Conservation (phyloP, 352 stramenopile genomes). For the Sclerospora graminicola region DNA sequence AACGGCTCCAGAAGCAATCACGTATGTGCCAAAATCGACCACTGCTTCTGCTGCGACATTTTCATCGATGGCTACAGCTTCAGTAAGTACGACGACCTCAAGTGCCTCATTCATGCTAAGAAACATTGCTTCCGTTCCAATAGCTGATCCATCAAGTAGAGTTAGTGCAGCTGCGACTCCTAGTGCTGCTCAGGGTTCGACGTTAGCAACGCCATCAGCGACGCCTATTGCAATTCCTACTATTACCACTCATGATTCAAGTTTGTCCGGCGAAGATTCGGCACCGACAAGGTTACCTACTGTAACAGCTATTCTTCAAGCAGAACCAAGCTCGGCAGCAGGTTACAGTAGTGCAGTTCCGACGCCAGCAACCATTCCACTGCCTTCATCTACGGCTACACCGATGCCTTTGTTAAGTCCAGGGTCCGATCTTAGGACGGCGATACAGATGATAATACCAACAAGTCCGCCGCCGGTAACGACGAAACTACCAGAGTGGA, state of each 20-base stretch:
- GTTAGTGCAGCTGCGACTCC: too few relatives aligned
- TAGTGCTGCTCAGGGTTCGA: neutral
- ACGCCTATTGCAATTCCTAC: too few relatives aligned
- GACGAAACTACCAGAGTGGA: slow-evolving; percentile 1
- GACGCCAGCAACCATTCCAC: slow-evolving; percentile 1
- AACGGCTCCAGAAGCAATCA: neutral
- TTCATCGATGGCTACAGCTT: neutral
- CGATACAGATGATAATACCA: slow-evolving; percentile 3
- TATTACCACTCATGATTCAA: too few relatives aligned
- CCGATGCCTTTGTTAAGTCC: slow-evolving; percentile 7
- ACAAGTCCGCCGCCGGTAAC: slow-evolving; percentile 11
- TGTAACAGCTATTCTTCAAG: neutral
- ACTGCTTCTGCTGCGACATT: too few relatives aligned
- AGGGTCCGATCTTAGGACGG: slow-evolving; percentile 1
- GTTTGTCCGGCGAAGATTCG: too few relatives aligned
- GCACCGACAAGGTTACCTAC: too few relatives aligned
- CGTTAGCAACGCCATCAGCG: neutral
- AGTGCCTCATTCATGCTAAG: neutral
- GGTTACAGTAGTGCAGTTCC: neutral
- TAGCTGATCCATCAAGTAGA: neutral
- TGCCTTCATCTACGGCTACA: slow-evolving; percentile 14
- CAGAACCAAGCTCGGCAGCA: slow-evolving; percentile 1
- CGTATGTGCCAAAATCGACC: too few relatives aligned
- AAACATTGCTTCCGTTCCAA: neutral
- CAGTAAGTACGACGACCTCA: neutral